Conservation (phyloP, 1,284 basidiomycete genomes). For the Boletellus deceptivus region DNA sequence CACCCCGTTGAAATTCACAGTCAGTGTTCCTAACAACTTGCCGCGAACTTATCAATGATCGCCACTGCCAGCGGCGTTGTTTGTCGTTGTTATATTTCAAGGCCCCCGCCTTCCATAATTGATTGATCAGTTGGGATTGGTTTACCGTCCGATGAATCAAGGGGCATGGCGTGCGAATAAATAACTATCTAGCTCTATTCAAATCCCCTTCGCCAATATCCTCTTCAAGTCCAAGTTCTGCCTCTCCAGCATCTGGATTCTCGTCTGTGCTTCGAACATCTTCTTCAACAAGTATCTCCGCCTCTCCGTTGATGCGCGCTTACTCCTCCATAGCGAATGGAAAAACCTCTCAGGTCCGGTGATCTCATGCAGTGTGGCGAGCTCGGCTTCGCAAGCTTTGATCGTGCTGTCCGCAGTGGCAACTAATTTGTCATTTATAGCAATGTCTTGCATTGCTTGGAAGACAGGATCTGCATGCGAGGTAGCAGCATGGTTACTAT, state of each 20-base stretch:
- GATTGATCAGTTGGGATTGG: background rate
- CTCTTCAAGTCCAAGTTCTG: slow-evolving; percentile 69
- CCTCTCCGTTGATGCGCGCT: slow-evolving; percentile 58
- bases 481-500: background rate
- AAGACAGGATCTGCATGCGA: slow-evolving; percentile 67
- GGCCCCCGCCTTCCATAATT: slow-evolving; percentile 6
- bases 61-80: slow-evolving; percentile 10
- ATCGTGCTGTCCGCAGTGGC: slow-evolving; percentile 65
- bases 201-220: slow-evolving; percentile 41
- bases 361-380: slow-evolving; percentile 65
- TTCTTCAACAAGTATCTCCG: slow-evolving; percentile 72
- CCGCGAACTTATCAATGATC: background rate
- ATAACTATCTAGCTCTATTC: background rate
- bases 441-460: slow-evolving; percentile 79
- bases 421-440: slow-evolving; percentile 75
- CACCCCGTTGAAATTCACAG: background rate
- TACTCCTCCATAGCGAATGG: slow-evolving; percentile 43
- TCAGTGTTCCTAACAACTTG: background rate
- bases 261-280: slow-evolving; percentile 67
- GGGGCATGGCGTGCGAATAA: background rate
- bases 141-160: background rate
- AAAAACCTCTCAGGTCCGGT: slow-evolving; percentile 41
- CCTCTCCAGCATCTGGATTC: slow-evolving; percentile 66
- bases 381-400: slow-evolving; percentile 73
- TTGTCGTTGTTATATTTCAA: slow-evolving; percentile 22